Evolutionary conservation across 768 basidiomycete genomes (phyloP).

Genomic region (Lactarius quietus): DNA sequence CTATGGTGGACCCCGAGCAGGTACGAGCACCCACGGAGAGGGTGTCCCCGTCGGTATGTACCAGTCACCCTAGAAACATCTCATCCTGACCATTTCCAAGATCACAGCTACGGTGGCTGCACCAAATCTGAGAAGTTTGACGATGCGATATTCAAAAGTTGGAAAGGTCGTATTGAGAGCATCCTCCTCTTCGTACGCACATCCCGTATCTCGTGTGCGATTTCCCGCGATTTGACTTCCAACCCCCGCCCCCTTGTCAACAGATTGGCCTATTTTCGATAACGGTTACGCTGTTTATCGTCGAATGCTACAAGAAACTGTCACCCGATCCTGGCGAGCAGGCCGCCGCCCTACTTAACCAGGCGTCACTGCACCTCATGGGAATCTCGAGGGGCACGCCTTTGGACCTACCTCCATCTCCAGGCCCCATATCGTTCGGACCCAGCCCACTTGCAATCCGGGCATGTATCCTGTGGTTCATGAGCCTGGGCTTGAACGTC

Average conservation of each 20-base stretch:
- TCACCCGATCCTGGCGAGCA: background rate
- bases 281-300: background rate
- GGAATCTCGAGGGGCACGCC: background rate
- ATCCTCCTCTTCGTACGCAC: background rate
- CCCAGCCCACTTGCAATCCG: background rate
- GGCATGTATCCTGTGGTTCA: background rate
- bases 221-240: background rate
- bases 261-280: background rate
- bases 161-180: background rate
- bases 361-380: background rate
- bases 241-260: background rate
- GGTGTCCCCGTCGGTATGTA: background rate
- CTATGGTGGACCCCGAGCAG: background rate
- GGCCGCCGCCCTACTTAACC: constrained; percentile 4
- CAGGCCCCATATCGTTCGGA: background rate
- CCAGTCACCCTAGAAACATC: background rate
- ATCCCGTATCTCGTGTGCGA: background rate
- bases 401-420: background rate
- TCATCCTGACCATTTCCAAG: background rate
- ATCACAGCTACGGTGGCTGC: background rate
- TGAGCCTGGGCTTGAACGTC: background rate
- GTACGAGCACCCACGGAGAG: background rate
- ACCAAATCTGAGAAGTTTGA: background rate
- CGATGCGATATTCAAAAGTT: background rate
- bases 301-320: background rate